Evolutionary conservation across 108 stramenopile species (phyloP), one percentile per base, ranked within the genome.

Genomic region (Cyclotella choctawhatcheeana): DNA sequence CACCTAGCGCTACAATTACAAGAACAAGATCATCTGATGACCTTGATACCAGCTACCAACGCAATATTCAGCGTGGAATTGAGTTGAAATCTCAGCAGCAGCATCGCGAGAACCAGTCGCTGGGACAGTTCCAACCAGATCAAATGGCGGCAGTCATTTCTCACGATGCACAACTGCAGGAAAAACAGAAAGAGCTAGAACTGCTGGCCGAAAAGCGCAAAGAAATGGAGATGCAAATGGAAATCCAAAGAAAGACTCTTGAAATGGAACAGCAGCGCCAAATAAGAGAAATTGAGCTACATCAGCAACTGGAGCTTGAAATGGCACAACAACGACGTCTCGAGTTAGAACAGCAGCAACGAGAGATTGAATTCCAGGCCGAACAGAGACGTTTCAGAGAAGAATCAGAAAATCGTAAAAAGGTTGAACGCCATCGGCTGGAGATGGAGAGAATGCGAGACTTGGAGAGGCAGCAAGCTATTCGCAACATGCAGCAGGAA

Each of bases 331-430:
- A 80, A 10, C 52, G 52, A 2, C 55, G 32, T 29, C 58, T 80
- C 26, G 79, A 80, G 25, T 8, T 54, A 47, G 59, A 73, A 30
- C 79, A 80, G 34, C 37, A 73, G 29, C 60, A 63, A 43, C 71
- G 79, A 27, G 67, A 80, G 52, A n/a, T 50, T n/a, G 79, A 80
- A 58, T 80, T 80, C 43, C 71, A 67, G 56, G 34, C 35, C 4
- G 63, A 64, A 27, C 33, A 52, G 50, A 25, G 58, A 24, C 44
- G 61, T 17, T 6, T 60, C 10, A 60, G 61, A 27, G 47, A 72
- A 29, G 71, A 79, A 37, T 68, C 69, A 21, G 62, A 63, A 47
- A 35, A 60, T 30, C 53, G 58, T 20, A 53, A 33, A 45, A 64
- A 58, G 55, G 69, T 44, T 22, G 27, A 71, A 37, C 64, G 44